Evolutionary conservation across 2,329 filamentous ascomycete species (phyloP).

Genomic region (Ilyonectria mors-panacis): DNA sequence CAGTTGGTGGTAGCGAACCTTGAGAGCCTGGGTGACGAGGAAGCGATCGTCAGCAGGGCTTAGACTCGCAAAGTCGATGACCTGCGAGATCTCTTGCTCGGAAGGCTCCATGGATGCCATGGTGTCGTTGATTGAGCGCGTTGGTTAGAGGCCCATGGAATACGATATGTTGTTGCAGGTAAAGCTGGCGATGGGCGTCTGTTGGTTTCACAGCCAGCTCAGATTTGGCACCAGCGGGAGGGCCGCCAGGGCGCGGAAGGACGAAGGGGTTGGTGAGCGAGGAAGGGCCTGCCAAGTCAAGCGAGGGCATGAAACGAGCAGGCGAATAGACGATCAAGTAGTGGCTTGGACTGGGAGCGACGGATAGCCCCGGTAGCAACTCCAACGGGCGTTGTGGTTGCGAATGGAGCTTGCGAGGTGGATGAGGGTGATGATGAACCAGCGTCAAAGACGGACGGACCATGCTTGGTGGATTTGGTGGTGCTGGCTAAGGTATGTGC

Average conservation of each 20-base stretch:
- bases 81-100: constrained; percentile 55
- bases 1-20: constrained; percentile 49
- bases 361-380: not conserved
- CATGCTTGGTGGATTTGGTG: constrained; percentile 14
- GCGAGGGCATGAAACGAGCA: constrained; percentile 15
- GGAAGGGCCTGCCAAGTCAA: not conserved
- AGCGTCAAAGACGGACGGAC: constrained; percentile 19
- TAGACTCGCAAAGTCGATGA: constrained; percentile 60
- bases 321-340: not conserved
- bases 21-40: constrained; percentile 59
- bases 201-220: constrained; percentile 2
- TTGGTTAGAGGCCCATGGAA: not conserved
- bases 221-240: constrained; percentile 26
- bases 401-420: constrained; percentile 29
- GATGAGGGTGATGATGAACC: constrained; percentile 21
- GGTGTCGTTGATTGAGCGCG: constrained; percentile 16
- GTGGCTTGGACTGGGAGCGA: not conserved
- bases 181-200: constrained; percentile 22
- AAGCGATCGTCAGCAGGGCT: constrained; percentile 54
- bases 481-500: constrained; percentile 22
- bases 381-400: constrained; percentile 10
- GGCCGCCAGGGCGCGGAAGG: constrained; percentile 21
- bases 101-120: constrained; percentile 56
- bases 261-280: constrained; percentile 19
- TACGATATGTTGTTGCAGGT: not conserved